Evolutionary conservation across 2,329 filamentous ascomycete genomes (phyloP).

Genomic region (Talaromyces sp.): DNA sequence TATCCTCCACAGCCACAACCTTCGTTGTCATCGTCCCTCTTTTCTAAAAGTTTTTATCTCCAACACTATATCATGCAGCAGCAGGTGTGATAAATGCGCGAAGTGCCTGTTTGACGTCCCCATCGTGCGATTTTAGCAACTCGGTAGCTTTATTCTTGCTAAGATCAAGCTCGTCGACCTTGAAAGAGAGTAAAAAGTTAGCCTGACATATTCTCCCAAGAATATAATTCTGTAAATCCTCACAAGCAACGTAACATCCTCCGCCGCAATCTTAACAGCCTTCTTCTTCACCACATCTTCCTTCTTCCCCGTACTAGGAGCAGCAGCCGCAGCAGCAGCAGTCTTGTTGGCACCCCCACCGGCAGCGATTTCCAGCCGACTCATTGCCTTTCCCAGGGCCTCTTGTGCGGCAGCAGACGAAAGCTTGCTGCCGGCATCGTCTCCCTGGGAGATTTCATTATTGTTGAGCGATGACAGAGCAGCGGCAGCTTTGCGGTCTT

Average conservation of each 20-base stretch:
- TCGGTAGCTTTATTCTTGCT: conserved; percentile 43
- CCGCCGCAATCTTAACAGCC: conserved; percentile 39
- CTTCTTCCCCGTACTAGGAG: conserved; percentile 16
- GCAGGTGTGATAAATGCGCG: conserved; percentile 34
- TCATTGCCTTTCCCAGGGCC: conserved; percentile 46
- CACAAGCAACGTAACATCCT: conserved; percentile 43
- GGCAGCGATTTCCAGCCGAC: conserved; percentile 38
- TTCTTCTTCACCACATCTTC: conserved; percentile 31
- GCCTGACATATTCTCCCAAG: neutral
- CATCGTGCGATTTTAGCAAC: conserved; percentile 41
- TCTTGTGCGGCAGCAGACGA: conserved; percentile 39
- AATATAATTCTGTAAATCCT: conserved; percentile 13
- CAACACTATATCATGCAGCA: neutral
- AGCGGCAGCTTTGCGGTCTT: conserved; percentile 47
- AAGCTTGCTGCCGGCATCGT: conserved; percentile 18
- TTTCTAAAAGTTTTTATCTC: neutral
- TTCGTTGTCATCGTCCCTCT: neutral
- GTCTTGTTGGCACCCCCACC: conserved; percentile 6
- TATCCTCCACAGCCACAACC: neutral
- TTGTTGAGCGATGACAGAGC: conserved; percentile 43
- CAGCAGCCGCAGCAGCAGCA: conserved; percentile 5
- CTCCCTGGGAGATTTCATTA: conserved; percentile 32
- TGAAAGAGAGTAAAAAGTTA: neutral
- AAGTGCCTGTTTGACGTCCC: conserved; percentile 36
- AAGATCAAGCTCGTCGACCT: conserved; percentile 43